These are phyloP conservation scores for Globisporangium ultimum DNA, from an alignment of 352 stramenopile genomes.

Conservation along the genomic window DNA sequence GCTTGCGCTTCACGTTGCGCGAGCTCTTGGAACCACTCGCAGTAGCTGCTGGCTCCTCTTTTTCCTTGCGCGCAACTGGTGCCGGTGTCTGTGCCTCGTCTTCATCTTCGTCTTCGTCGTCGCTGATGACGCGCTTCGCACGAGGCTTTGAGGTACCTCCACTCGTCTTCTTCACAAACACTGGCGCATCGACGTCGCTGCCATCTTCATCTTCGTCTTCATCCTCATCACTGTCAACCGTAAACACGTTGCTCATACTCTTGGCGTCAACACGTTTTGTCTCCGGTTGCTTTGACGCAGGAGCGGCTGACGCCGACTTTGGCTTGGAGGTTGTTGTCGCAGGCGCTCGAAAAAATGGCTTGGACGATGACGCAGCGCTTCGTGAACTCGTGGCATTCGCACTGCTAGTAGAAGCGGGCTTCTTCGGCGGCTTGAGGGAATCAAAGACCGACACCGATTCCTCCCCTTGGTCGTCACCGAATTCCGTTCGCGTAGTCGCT, in stretches of 20 bases:
- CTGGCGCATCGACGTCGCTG: constrained; percentile 42
- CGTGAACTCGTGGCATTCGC: not conserved
- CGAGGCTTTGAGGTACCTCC: constrained; percentile 19
- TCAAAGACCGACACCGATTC: constrained; percentile 70
- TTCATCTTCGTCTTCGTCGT: constrained; percentile 64
- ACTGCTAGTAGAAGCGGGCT: constrained; percentile 10
- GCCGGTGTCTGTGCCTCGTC: constrained; percentile 17
- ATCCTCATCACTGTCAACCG: constrained; percentile 67
- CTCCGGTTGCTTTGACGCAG: constrained; percentile 19
- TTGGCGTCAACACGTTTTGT: constrained; percentile 35
- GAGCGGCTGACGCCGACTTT: constrained; percentile 8
- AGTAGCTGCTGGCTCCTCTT: constrained; percentile 1
- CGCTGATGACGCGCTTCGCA: constrained; percentile 59
- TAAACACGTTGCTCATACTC: constrained; percentile 67
- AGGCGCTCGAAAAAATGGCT: constrained; percentile 28
- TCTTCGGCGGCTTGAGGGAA: constrained; percentile 32
- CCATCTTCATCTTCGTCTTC: constrained; percentile 35
- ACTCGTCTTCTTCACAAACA: constrained; percentile 64
- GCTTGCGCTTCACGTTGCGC: constrained; percentile 45
- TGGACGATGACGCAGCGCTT: constrained; percentile 3
- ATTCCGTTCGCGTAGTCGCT: constrained; percentile 50
- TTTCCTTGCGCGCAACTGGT: constrained; percentile 2
- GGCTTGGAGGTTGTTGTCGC: constrained; percentile 17
- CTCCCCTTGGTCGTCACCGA: constrained; percentile 49
- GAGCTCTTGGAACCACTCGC: not conserved